phyloP scores from a whole-genome alignment of 208 protist genomes.

The Zelonia costaricensis region DNA sequence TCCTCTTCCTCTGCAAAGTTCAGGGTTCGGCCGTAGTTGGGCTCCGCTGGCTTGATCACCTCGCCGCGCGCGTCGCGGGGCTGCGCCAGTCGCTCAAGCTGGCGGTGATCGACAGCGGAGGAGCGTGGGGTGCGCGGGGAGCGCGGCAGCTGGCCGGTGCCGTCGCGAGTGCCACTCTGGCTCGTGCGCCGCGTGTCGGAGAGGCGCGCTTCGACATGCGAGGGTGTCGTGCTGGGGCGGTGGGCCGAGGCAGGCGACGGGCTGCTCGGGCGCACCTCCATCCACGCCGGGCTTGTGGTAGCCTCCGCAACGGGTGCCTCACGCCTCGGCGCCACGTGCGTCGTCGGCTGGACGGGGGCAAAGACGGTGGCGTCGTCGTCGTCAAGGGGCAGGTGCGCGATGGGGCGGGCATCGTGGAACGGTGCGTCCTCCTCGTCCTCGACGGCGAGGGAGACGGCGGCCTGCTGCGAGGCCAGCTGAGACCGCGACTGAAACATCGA shows the following conservation, averaged over 20 bases:
- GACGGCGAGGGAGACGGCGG: slow-evolving; percentile 11
- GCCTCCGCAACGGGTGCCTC: too few species aligned
- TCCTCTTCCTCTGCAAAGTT: slow-evolving; percentile 64
- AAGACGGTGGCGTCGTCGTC: slow-evolving; percentile 14
- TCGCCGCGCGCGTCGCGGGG: slow-evolving; percentile 18
- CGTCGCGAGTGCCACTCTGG: background rate
- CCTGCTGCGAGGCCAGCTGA: slow-evolving; percentile 14
- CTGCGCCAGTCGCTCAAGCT: slow-evolving; percentile 29
- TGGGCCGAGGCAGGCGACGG: background rate
- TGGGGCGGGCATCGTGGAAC: slow-evolving; percentile 10
- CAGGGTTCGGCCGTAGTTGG: slow-evolving; percentile 68
- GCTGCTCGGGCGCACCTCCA: slow-evolving; percentile 2
- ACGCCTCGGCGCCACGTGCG: background rate
- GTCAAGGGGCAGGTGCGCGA: slow-evolving; percentile 12
- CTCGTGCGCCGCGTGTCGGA: too few species aligned
- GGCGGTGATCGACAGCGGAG: slow-evolving; percentile 8
- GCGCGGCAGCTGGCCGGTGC: background rate
- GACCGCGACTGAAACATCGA: slow-evolving; percentile 20
- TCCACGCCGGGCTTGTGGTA: background rate
- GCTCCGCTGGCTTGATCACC: slow-evolving; percentile 12
- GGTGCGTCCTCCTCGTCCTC: slow-evolving; percentile 13
- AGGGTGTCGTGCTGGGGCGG: background rate
- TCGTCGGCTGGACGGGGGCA: background rate
- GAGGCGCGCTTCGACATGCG: background rate
- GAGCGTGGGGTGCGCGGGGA: background rate